A percentile compares a stretch with the other conserved stretches of the same genome.
phyloP scores from a whole-genome alignment of 768 basidiomycete species.

The Kwoniella sp. region DNA sequence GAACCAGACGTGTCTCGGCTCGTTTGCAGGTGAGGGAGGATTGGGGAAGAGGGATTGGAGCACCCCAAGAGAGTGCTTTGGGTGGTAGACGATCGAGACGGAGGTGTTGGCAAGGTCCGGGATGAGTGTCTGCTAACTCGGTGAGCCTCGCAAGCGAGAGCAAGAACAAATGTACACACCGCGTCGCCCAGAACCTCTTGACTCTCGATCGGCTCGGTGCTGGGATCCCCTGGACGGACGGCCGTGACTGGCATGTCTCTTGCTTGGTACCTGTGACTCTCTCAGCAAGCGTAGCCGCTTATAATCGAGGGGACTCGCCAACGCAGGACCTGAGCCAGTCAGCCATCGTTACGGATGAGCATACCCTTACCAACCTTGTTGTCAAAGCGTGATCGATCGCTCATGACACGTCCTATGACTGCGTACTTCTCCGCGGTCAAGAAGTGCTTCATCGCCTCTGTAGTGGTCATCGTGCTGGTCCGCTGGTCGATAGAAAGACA shows the following conservation, averaged over 20 bases:
- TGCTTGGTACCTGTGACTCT: conserved; percentile 32
- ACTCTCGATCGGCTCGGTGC: conserved; percentile 26
- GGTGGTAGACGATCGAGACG: conserved; percentile 43
- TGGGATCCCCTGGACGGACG: conserved; percentile 19
- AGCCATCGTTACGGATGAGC: neutral
- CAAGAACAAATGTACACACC: conserved; percentile 15
- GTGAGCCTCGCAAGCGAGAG: neutral
- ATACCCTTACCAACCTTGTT: conserved; percentile 28
- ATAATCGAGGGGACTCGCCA: conserved; percentile 16
- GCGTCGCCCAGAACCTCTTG: conserved; percentile 20
- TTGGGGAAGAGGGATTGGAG: conserved; percentile 34
- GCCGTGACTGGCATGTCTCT: conserved; percentile 33
- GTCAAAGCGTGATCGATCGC: conserved; percentile 36
- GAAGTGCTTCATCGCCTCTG: conserved; percentile 34
- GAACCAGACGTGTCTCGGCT: conserved; percentile 73
- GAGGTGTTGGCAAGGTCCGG: conserved; percentile 31
- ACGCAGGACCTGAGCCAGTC: conserved; percentile 22
- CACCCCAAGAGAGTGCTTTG: conserved; percentile 23
- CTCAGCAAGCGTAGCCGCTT: too few species aligned
- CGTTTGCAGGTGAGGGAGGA: conserved; percentile 50
- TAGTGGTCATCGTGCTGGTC: too few species aligned
- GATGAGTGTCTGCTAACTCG: conserved; percentile 16
- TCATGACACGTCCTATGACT: conserved; percentile 38
- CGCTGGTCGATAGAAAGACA: too few species aligned
- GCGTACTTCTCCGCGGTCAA: conserved; percentile 33